Evolutionary conservation across 176 grass and related monocot species (phyloP).

Genomic region (Phoenix roebelenii): DNA sequence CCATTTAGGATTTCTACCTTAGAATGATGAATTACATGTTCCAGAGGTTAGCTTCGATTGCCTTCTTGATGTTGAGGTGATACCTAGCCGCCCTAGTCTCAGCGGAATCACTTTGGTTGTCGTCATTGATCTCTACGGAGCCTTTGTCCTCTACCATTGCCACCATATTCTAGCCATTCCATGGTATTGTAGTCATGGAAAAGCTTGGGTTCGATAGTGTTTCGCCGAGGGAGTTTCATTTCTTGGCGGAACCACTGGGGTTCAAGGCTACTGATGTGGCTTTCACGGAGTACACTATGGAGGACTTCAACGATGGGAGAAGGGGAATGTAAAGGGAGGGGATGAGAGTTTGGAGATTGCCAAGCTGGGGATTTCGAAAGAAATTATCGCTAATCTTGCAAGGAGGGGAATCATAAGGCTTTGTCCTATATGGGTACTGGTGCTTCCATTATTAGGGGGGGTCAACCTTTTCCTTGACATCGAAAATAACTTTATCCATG

Average conservation of each 20-base stretch:
- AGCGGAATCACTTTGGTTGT: not conserved
- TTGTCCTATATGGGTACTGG: conserved; percentile 71
- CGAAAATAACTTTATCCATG: no score
- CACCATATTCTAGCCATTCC: not conserved
- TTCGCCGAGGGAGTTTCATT: conserved; percentile 36
- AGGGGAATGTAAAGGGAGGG: conserved; percentile 6
- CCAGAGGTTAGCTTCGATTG: conserved; percentile 34
- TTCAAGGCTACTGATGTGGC: conserved; percentile 27
- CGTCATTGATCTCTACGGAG: not conserved
- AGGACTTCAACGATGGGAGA: conserved; percentile 30
- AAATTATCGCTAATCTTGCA: conserved; percentile 55
- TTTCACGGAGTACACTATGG: conserved; percentile 32
- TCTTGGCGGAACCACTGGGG: conserved; percentile 19
- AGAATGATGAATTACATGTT: conserved; percentile 50
- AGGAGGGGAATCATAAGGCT: conserved; percentile 61
- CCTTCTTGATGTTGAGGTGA: conserved; percentile 30
- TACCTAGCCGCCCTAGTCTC: conserved; percentile 23
- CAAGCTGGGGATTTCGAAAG: conserved; percentile 58
- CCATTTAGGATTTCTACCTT: not conserved
- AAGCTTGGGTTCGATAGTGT: not conserved
- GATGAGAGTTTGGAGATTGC: conserved; percentile 59
- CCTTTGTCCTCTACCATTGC: not conserved
- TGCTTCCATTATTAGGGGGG: no score
- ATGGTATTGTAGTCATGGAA: not conserved
- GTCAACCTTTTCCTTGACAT: no score